Conservation (phyloP, 345 rosid species). For the Pseudoturritis turrita region DNA sequence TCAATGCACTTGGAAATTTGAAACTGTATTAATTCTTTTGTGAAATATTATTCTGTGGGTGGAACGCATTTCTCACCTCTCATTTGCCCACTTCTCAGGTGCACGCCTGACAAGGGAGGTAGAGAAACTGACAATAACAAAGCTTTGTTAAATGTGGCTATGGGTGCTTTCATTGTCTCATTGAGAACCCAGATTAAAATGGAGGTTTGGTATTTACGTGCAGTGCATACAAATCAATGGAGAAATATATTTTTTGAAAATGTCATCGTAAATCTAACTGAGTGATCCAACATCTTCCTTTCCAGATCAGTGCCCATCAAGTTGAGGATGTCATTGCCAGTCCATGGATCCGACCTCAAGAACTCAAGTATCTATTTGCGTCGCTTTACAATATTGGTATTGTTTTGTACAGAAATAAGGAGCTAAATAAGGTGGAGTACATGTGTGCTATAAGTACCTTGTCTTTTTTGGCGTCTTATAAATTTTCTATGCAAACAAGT, state of each 20-base stretch:
- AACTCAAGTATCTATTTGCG: constrained; percentile 52
- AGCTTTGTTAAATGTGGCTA: constrained; percentile 42
- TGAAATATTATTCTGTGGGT: constrained; percentile 7
- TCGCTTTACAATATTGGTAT: constrained; percentile 67
- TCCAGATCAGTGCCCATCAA: constrained; percentile 50
- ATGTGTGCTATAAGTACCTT: too few species aligned
- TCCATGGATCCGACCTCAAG: constrained; percentile 60
- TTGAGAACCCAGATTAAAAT: constrained; percentile 44
- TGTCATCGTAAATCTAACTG: constrained; percentile 14
- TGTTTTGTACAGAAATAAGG: constrained; percentile 59
- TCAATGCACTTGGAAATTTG: background rate
- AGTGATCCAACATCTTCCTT: constrained; percentile 30
- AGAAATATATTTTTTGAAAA: constrained; percentile 11
- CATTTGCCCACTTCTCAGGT: constrained; percentile 32
- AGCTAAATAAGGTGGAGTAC: constrained; percentile 60
- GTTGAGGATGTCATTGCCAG: constrained; percentile 51
- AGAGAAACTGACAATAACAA: constrained; percentile 48
- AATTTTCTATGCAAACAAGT: constrained; percentile 2
- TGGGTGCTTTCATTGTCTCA: constrained; percentile 75
- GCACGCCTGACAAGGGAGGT: constrained; percentile 38
- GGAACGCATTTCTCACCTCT: constrained; percentile 15
- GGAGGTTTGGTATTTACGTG: constrained; percentile 42
- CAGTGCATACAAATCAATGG: constrained; percentile 3
- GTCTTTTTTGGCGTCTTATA: background rate
- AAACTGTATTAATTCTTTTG: background rate